Evolutionary conservation across 345 rosid genomes (phyloP).

Genomic region (Boechera divaricarpa): DNA sequence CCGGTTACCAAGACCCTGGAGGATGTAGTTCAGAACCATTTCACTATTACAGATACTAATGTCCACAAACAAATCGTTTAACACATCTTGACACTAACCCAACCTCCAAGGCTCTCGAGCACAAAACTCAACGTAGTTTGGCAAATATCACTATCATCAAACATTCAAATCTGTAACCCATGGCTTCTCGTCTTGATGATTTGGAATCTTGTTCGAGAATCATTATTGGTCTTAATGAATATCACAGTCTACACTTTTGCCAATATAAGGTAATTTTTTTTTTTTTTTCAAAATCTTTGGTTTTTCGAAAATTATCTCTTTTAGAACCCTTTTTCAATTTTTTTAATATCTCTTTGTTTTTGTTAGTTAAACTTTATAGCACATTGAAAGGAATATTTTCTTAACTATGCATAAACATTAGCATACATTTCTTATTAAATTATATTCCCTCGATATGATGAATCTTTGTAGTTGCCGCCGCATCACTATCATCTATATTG

Average conservation of each 20-base stretch:
- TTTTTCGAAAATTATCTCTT: background rate
- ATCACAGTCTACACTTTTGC: background rate
- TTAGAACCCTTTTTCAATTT: background rate
- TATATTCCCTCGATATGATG: background rate
- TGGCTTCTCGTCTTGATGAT: background rate
- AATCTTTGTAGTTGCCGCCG: slow-evolving; percentile 15
- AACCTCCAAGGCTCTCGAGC: background rate
- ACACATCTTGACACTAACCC: background rate
- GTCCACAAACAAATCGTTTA: background rate
- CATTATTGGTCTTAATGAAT: background rate
- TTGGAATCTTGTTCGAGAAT: background rate
- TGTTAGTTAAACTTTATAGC: background rate
- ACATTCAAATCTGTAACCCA: background rate
- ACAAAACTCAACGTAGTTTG: background rate
- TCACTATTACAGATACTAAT: background rate
- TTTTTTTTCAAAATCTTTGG: background rate
- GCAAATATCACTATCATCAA: background rate
- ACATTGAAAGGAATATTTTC: background rate
- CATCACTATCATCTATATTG: slow-evolving; percentile 9
- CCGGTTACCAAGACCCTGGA: background rate
- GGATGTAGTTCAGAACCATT: background rate
- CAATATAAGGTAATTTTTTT: background rate
- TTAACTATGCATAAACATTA: background rate
- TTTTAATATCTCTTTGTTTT: background rate
- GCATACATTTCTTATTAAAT: background rate